Conservation (phyloP, 192 early-diverging fungal species). For the Gryganskiella cystojenkinii region DNA sequence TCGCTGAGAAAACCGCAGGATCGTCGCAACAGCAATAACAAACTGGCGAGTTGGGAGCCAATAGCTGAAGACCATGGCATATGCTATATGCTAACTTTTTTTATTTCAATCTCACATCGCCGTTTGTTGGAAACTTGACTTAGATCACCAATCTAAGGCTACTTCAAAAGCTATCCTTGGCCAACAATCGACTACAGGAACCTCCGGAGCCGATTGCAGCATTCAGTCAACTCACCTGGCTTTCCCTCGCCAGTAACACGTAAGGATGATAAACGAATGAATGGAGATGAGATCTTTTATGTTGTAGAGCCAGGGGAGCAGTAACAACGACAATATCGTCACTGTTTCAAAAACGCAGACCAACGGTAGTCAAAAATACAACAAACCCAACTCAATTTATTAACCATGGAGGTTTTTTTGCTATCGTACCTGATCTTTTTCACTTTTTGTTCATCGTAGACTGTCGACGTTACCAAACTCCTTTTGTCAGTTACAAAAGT, state of each 20-base stretch:
- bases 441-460: constrained; percentile 3
- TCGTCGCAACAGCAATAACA: too few relatives aligned
- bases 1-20: too few relatives aligned
- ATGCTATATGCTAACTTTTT: too few relatives aligned
- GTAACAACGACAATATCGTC: background rate
- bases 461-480: constrained; percentile 44
- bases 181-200: constrained; percentile 49
- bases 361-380: background rate
- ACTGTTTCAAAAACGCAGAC: background rate
- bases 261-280: constrained; percentile 1
- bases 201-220: constrained; percentile 50
- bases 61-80: too few relatives aligned
- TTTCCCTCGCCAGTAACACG: constrained; percentile 58
- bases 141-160: constrained; percentile 40
- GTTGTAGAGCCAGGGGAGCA: too few relatives aligned
- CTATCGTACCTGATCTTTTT: background rate
- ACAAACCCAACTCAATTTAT: too few relatives aligned
- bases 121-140: too few relatives aligned
- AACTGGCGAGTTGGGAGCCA: too few relatives aligned
- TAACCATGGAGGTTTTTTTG: too few relatives aligned
- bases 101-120: background rate
- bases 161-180: constrained; percentile 53
- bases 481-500: constrained; percentile 32
- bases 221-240: constrained; percentile 53
- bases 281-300: background rate